Percentiles rank a stretch among this genome's conserved stretches.
Conservation (phyloP, 768 basidiomycete genomes). For the Boletus coccyginus region DNA sequence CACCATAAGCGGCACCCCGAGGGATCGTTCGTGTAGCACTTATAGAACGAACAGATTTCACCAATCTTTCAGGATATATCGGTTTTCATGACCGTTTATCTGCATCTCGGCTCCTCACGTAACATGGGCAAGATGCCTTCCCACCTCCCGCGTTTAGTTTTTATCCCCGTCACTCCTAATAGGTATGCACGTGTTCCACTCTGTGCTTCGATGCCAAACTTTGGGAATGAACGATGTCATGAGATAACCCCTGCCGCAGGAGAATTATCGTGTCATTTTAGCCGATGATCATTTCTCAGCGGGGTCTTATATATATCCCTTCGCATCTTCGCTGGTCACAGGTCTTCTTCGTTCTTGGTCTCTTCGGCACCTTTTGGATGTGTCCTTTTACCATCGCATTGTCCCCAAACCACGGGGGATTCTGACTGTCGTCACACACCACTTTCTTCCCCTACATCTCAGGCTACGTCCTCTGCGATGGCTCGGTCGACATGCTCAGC, state of each 20-base stretch:
- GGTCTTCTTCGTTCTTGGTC: constrained; percentile 3
- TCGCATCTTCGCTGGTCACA: constrained; percentile 2
- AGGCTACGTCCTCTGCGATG: constrained; percentile 8
- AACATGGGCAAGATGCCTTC: constrained; percentile 15
- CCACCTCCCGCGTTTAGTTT: constrained; percentile 13
- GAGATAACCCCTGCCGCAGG: constrained; percentile 10
- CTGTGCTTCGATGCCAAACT: constrained; percentile 13
- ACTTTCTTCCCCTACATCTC: neutral
- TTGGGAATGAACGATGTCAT: constrained; percentile 13
- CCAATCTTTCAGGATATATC: constrained; percentile 4
- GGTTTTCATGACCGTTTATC: constrained; percentile 9
- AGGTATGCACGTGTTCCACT: constrained; percentile 22
- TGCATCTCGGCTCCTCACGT: constrained; percentile 18
- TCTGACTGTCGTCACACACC: neutral
- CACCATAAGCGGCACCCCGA: neutral
- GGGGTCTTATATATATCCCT: constrained; percentile 19
- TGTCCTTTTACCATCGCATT: constrained; percentile 6
- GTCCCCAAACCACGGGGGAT: constrained; percentile 9
- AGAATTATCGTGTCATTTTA: constrained; percentile 11
- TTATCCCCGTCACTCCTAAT: constrained; percentile 11
- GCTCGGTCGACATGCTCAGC: constrained; percentile 8
- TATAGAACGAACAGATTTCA: neutral
- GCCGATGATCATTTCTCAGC: constrained; percentile 8
- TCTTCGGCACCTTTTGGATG: constrained; percentile 14
- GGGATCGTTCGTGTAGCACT: neutral